phyloP scores from a whole-genome alignment of 371 early-diverging fungal genomes.

The Chytridium lagenaria region DNA sequence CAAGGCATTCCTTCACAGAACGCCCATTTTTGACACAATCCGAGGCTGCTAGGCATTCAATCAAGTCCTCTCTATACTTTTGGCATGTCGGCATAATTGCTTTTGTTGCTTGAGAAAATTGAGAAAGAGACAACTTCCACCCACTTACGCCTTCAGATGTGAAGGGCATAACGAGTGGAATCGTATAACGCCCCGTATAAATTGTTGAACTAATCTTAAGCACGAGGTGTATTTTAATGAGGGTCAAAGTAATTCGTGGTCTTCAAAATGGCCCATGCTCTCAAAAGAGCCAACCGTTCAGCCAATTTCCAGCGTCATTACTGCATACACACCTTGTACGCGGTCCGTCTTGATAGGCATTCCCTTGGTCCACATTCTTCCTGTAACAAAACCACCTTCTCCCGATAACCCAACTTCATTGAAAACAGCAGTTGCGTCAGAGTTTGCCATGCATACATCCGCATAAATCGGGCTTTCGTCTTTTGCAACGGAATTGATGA shows the following conservation, averaged over 20 bases:
- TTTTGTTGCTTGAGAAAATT: too few species aligned
- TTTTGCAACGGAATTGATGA: background rate
- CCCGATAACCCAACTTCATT: constrained; percentile 10
- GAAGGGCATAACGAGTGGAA: too few species aligned
- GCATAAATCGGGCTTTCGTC: background rate
- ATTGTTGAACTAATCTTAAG: too few species aligned
- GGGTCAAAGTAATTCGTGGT: too few species aligned
- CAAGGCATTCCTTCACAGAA: constrained; percentile 29
- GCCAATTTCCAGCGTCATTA: constrained; percentile 21
- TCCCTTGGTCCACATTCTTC: constrained; percentile 21
- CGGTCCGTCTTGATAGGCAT: background rate
- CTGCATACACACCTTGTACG: background rate
- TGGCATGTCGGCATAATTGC: constrained; percentile 31
- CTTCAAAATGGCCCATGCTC: too few species aligned
- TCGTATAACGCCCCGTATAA: too few species aligned
- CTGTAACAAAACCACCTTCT: constrained; percentile 19
- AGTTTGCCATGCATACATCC: constrained; percentile 21
- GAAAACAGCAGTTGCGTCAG: background rate
- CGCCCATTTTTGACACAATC: constrained; percentile 31
- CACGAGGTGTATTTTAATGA: too few species aligned
- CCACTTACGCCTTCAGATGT: too few species aligned
- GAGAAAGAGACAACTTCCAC: too few species aligned
- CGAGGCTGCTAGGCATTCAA: constrained; percentile 28
- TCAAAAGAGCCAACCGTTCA: too few species aligned
- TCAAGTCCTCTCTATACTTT: constrained; percentile 19